A percentile compares a stretch with the other conserved stretches of the same genome.
Evolutionary conservation across 495 filamentous ascomycete genomes (phyloP).

Genomic region (Cudoniella acicularis): DNA sequence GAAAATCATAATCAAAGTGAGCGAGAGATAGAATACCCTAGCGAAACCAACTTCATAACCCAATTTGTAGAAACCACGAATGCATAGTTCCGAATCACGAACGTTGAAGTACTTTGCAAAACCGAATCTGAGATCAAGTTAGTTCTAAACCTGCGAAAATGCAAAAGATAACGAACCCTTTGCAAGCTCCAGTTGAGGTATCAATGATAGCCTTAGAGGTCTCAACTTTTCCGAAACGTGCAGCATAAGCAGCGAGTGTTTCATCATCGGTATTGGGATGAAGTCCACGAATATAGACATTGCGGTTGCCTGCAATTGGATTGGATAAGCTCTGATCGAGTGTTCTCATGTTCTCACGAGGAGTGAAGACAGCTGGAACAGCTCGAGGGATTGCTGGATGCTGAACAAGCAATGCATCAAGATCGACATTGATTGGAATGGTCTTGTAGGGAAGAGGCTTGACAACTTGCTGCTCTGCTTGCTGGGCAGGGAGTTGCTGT

Average conservation of each 20-base stretch:
- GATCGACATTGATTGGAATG: constrained; percentile 51
- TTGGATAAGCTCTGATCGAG: constrained; percentile 91
- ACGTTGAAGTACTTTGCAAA: constrained; percentile 91
- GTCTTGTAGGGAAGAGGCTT: constrained; percentile 50
- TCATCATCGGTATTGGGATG: constrained; percentile 93
- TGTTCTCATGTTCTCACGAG: constrained; percentile 68
- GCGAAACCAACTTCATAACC: constrained; percentile 98
- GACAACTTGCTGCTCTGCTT: constrained; percentile 35
- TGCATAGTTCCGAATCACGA: constrained; percentile 88
- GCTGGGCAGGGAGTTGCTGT: constrained; percentile 46
- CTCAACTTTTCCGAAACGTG: constrained; percentile 84
- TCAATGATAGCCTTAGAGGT: constrained; percentile 98
- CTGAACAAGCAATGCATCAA: constrained; percentile 67
- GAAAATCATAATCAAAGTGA: constrained; percentile 13
- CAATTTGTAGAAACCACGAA: constrained; percentile 88
- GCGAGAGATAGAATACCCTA: constrained; percentile 48
- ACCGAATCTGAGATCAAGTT: constrained; percentile 62
- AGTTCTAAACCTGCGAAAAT: background rate
- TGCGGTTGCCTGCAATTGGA: constrained; percentile 75
- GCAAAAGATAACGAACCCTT: constrained; percentile 62
- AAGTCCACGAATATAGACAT: constrained; percentile 96
- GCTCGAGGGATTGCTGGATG: constrained; percentile 83
- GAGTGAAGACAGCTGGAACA: constrained; percentile 79
- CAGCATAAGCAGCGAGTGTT: constrained; percentile 74
- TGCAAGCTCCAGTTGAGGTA: constrained; percentile 82